These are phyloP conservation scores for Cutaneotrichosporon mucoides DNA, from an alignment of 1,284 basidiomycete species.

Conservation along the genomic window DNA sequence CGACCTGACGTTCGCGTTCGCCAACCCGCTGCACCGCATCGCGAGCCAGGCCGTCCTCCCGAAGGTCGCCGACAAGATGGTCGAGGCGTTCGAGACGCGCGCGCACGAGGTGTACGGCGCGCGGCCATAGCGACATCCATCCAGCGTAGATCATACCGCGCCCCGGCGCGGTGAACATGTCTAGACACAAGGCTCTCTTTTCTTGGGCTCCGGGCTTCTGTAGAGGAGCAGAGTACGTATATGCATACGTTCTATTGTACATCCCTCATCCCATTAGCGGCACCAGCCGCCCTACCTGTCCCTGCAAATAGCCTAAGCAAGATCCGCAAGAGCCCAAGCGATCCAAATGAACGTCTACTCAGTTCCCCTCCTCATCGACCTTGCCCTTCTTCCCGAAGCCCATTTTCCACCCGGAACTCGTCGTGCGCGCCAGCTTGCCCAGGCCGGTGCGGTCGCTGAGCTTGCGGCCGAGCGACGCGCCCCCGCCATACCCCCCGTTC, in stretches of 20 bases:
- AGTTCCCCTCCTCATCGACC: conserved; percentile 18
- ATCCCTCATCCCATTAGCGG: too few relatives aligned
- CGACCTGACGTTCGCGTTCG: conserved; percentile 79
- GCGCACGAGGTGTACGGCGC: conserved; percentile 64
- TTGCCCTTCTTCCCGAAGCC: conserved; percentile 44
- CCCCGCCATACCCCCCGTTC: conserved; percentile 10
- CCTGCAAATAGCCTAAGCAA: too few relatives aligned
- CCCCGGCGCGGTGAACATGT: too few relatives aligned
- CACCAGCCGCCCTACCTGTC: too few relatives aligned
- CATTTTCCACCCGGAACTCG: conserved; percentile 38
- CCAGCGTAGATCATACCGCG: too few relatives aligned
- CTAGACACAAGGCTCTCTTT: too few relatives aligned
- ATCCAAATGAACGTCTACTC: too few relatives aligned
- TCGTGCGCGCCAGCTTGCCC: conserved; percentile 35
- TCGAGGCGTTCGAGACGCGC: conserved; percentile 82
- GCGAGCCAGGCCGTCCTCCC: conserved; percentile 79
- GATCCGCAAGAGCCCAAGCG: too few relatives aligned
- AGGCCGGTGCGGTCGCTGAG: conserved; percentile 18
- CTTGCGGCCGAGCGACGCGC: conserved; percentile 12
- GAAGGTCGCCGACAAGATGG: conserved; percentile 81
- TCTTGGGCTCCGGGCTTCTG: too few relatives aligned
- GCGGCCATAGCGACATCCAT: neutral
- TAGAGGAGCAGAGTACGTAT: neutral
- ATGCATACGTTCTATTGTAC: neutral
- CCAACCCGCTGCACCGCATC: conserved; percentile 77